These are phyloP conservation scores for Penicillium flavigenum DNA, from an alignment of 495 filamentous ascomycete species.

Conservation along the genomic window DNA sequence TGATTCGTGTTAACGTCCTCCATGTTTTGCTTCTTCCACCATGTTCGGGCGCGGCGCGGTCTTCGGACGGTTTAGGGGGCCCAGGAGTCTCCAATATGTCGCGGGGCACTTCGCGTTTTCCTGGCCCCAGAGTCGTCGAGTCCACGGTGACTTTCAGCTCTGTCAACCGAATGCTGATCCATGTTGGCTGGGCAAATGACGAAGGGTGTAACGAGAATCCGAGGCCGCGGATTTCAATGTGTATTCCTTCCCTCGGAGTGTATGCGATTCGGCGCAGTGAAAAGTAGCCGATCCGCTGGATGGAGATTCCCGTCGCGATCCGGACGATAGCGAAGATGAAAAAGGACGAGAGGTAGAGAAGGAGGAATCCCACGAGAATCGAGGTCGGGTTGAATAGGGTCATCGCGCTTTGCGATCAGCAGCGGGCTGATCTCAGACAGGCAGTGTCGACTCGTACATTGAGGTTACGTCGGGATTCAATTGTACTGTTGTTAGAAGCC, in stretches of 20 bases:
- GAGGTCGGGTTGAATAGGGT: conserved; percentile 69
- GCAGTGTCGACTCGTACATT: conserved; percentile 23
- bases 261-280: conserved; percentile 88
- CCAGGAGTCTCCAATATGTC: conserved; percentile 25
- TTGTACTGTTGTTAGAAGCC: conserved; percentile 22
- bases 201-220: conserved; percentile 86
- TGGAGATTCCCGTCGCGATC: conserved; percentile 89
- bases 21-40: conserved; percentile 67
- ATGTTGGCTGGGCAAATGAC: conserved; percentile 95
- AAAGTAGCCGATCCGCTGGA: conserved; percentile 90
- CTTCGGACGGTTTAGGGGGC: conserved; percentile 26
- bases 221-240: conserved; percentile 84
- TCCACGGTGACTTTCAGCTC: conserved; percentile 85
- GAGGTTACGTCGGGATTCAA: conserved; percentile 23
- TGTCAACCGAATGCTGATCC: conserved; percentile 84
- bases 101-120: conserved; percentile 37
- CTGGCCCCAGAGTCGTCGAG: conserved; percentile 54
- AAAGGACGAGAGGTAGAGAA: conserved; percentile 88
- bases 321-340: conserved; percentile 90
- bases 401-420: conserved; percentile 53
- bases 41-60: conserved; percentile 22
- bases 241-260: conserved; percentile 79
- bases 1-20: conserved; percentile 69
- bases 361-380: conserved; percentile 75
- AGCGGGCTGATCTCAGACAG: conserved; percentile 33